Evolutionary conservation across 495 filamentous ascomycete species (phyloP).

Genomic region (Parachaetomium inaequale): DNA sequence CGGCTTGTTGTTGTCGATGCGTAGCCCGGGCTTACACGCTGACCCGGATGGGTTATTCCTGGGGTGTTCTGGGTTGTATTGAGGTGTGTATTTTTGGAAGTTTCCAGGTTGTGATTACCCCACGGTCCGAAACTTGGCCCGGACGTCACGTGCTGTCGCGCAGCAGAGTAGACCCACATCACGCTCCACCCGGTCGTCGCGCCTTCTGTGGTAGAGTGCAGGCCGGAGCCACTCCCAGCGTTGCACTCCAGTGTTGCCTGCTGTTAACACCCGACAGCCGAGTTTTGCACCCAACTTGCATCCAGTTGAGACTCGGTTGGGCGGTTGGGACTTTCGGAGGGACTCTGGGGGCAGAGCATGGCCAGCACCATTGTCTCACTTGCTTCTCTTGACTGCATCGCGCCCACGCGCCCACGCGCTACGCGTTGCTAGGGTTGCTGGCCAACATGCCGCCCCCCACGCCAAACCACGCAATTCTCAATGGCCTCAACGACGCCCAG

Average conservation of each 20-base stretch:
- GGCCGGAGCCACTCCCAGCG: not conserved
- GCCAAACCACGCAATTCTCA: constrained; percentile 39
- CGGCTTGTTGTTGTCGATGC: not conserved
- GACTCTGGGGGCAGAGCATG: not conserved
- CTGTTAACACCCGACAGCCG: not conserved
- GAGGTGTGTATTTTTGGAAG: not conserved
- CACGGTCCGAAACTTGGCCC: no score
- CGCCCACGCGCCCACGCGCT: not conserved
- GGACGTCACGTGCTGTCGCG: constrained; percentile 5
- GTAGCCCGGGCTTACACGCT: not conserved
- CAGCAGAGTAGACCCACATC: not conserved
- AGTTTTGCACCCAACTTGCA: no score
- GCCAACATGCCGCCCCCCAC: constrained; percentile 12
- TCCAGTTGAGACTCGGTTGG: no score
- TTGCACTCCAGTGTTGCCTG: not conserved
- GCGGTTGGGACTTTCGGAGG: no score
- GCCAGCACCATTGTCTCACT: not conserved
- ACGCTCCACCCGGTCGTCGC: not conserved
- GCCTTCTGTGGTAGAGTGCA: not conserved
- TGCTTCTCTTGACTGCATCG: not conserved
- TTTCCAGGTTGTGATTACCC: no score
- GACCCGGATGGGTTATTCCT: not conserved
- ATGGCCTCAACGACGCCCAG: constrained; percentile 81
- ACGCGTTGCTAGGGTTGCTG: not conserved
- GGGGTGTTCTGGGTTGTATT: no score